A percentile compares a stretch with the other conserved stretches of the same genome.
These are phyloP conservation scores for Dendrobium nobile DNA, from an alignment of 106 monocot species.

Conservation along the genomic window DNA sequence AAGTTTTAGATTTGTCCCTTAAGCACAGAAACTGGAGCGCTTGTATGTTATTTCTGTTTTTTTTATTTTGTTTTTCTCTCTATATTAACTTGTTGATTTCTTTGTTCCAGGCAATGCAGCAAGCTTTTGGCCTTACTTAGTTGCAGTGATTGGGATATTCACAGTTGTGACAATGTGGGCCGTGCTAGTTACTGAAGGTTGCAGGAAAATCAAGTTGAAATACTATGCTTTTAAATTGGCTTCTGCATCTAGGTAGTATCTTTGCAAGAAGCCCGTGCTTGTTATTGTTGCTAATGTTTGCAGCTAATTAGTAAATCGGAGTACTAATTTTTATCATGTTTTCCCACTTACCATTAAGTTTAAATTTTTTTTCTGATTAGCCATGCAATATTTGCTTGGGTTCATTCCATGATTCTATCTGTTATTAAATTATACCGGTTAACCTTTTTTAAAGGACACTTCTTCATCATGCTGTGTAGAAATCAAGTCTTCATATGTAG, in stretches of 20 bases:
- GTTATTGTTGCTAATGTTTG: not conserved
- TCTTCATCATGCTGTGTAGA: not conserved
- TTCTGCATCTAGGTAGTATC: slow-evolving; percentile 64
- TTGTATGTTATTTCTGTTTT: not conserved
- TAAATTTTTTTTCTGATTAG: not conserved
- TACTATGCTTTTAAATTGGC: slow-evolving; percentile 97
- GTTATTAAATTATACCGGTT: not conserved
- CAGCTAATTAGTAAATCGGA: not conserved
- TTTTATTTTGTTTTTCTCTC: not conserved
- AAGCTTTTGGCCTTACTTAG: slow-evolving; percentile 52
- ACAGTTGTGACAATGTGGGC: slow-evolving; percentile 96
- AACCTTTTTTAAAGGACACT: not conserved
- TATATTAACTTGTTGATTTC: slow-evolving; percentile 1
- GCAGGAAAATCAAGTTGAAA: slow-evolving; percentile 90
- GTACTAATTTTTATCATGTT: not conserved
- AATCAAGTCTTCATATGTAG: not conserved
- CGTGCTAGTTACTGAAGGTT: slow-evolving; percentile 94
- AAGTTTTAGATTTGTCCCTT: not conserved
- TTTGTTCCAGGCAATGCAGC: slow-evolving; percentile 43
- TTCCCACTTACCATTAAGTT: not conserved
- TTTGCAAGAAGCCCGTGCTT: not conserved
- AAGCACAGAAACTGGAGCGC: not conserved
- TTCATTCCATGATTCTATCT: not conserved
- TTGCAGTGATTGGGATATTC: slow-evolving; percentile 71
- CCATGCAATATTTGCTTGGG: not conserved